Percentiles rank a stretch among this genome's conserved stretches.
These are phyloP conservation scores for Diaporthe humulicola DNA, from an alignment of 2,329 filamentous ascomycete species.

Conservation along the genomic window DNA sequence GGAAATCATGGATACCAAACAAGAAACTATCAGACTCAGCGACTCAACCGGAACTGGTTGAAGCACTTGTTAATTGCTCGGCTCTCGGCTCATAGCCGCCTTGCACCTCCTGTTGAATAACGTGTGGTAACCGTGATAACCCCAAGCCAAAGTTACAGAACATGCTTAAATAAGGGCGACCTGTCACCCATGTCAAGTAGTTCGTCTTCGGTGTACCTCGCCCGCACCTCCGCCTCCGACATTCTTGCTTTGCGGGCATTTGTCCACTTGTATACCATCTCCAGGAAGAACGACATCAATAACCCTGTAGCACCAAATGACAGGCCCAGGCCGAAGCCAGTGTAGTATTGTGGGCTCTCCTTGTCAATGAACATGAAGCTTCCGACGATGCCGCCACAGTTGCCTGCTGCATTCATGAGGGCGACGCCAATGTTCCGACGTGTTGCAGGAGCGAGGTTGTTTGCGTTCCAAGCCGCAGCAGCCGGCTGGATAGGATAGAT, in stretches of 20 bases:
- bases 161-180: constrained; percentile 56
- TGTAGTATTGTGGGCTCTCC: constrained; percentile 51
- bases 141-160: neutral
- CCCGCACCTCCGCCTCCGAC: constrained; percentile 45
- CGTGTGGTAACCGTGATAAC: neutral
- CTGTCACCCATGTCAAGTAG: constrained; percentile 55
- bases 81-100: neutral
- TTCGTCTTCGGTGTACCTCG: constrained; percentile 54
- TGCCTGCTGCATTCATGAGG: constrained; percentile 54
- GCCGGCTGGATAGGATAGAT: constrained; percentile 76
- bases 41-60: no score
- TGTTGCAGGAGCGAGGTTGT: constrained; percentile 69
- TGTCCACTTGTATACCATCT: constrained; percentile 46
- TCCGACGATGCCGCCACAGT: constrained; percentile 55
- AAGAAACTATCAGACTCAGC: neutral
- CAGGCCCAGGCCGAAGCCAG: constrained; percentile 51
- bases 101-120: neutral
- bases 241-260: constrained; percentile 46
- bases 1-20: neutral
- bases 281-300: constrained; percentile 48
- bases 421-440: constrained; percentile 55
- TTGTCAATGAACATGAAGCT: constrained; percentile 43
- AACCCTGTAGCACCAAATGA: constrained; percentile 47
- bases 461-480: constrained; percentile 76
- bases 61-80: neutral